Evolutionary conservation across 2,329 filamentous ascomycete species (phyloP), one percentile per base, ranked within the genome.

Genomic region (Fonsecaea monophora): DNA sequence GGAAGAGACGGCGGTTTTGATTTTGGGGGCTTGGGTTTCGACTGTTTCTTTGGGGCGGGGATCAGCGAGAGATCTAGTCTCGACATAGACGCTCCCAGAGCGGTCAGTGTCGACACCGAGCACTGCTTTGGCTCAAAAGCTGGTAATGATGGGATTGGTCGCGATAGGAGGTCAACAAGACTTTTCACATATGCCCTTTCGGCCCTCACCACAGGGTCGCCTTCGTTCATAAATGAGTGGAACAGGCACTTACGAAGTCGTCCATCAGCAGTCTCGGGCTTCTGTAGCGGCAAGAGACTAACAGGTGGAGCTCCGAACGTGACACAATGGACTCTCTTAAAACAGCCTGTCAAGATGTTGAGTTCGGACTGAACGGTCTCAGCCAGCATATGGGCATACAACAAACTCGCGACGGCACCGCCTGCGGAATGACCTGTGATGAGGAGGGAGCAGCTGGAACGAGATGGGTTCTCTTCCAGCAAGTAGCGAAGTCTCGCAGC

Each of bases 391-490:
- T 97, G 93, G 40, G 86, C 85, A 78, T 92, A 96, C 0, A 96
- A 82, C 10, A 97, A 82, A 2, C 89, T 86, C 0, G 92, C 92
- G 0, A 96, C 89, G 0, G 93, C 93, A 2, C 93, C 93, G 15
- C 92, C 93, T 0, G 93, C 93, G 0, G 90, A 92, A 75, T 96
- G 93, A 0, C 93, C 93, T 0, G 93, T 96, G 67, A 97, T 90
- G 18, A 96, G 82, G 8, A 96, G 83, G 15, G 89, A 92, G 74
- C 89, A 90, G 2, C 82, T 80, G 5, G 86, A 83, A 10, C 91
- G 85, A 2, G 81, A 78, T 0, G 91, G 90, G 68, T 94, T 87
- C 69, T 95, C 90, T 69, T 89, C 82, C 0, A 96, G 83, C 0
- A 95, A 80, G 69, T 87, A 83, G 1, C 89, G 85, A 7, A 96